phyloP scores from a whole-genome alignment of 331 rosid species.

The Malus hybrid region DNA sequence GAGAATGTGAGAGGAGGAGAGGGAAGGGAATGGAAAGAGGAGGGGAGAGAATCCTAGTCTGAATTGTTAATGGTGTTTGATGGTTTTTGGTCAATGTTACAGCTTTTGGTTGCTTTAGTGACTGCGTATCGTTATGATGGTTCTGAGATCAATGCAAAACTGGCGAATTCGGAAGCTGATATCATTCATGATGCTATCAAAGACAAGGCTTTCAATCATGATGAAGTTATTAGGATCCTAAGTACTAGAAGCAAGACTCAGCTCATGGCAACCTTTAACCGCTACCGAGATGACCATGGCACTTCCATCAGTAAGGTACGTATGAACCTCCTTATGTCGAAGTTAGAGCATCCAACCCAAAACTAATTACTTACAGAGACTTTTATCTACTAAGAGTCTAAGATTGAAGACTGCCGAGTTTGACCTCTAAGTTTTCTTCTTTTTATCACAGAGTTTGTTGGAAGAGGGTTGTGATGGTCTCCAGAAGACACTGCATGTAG shows the following conservation, averaged over 20 bases:
- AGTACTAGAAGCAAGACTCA: conserved; percentile 40
- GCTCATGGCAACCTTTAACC: conserved; percentile 49
- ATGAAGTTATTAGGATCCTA: conserved; percentile 66
- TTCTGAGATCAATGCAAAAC: conserved; percentile 37
- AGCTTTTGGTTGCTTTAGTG: conserved; percentile 75
- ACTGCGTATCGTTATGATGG: conserved; percentile 66
- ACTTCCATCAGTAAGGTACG: conserved; percentile 65
- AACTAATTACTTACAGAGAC: background rate
- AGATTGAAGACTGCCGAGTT: too few species aligned
- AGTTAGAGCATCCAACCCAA: background rate
- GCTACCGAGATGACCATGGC: conserved; percentile 57
- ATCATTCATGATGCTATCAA: conserved; percentile 57
- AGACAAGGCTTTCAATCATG: conserved; percentile 32
- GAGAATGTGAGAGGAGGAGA: too few species aligned
- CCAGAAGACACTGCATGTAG: conserved; percentile 39
- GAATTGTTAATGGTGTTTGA: background rate
- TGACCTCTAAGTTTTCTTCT: background rate
- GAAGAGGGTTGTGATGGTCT: conserved; percentile 38
- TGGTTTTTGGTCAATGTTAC: conserved; percentile 11
- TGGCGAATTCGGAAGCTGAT: conserved; percentile 62
- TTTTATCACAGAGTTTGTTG: conserved; percentile 37
- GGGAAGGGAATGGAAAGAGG: too few species aligned
- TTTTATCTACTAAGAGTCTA: background rate
- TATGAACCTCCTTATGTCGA: background rate
- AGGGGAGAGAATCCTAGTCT: too few species aligned